phyloP scores from a whole-genome alignment of 495 filamentous ascomycete species.

The Lophiotrema nucula region DNA sequence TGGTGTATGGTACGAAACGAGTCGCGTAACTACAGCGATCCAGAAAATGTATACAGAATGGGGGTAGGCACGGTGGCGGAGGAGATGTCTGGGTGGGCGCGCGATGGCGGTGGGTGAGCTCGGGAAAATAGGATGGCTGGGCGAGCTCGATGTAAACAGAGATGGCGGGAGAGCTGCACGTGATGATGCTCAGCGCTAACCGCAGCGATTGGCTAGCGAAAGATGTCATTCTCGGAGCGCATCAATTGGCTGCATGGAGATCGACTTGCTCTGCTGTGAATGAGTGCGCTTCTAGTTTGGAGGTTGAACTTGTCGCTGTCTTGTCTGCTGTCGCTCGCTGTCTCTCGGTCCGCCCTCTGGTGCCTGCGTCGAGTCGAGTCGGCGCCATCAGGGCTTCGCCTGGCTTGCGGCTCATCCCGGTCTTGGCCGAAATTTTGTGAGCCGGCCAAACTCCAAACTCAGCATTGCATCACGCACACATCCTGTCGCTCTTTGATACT shows the following conservation, averaged over 20 bases:
- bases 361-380: neutral
- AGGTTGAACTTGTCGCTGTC: neutral
- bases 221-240: too few species aligned
- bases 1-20: constrained; percentile 35
- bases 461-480: constrained; percentile 1
- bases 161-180: constrained; percentile 4
- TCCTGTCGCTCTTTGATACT: neutral
- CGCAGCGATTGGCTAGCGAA: too few species aligned
- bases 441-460: neutral
- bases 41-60: constrained; percentile 1
- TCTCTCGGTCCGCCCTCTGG: constrained; percentile 1
- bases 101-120: neutral
- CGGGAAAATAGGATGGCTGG: neutral
- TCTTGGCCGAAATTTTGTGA: constrained; percentile 19
- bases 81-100: constrained; percentile 4
- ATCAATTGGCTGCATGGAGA: too few species aligned
- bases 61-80: constrained; percentile 7
- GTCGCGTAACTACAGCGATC: constrained; percentile 53
- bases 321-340: neutral
- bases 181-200: constrained; percentile 3
- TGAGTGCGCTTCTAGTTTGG: too few species aligned
- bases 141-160: constrained; percentile 16
- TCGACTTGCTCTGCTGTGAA: too few species aligned
- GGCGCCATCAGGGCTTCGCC: neutral
- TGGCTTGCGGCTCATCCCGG: constrained; percentile 10